A percentile compares a stretch with the other conserved stretches of the same genome.
Evolutionary conservation across 2,329 filamentous ascomycete genomes (phyloP).

Genomic region (Aureobasidium sp.): DNA sequence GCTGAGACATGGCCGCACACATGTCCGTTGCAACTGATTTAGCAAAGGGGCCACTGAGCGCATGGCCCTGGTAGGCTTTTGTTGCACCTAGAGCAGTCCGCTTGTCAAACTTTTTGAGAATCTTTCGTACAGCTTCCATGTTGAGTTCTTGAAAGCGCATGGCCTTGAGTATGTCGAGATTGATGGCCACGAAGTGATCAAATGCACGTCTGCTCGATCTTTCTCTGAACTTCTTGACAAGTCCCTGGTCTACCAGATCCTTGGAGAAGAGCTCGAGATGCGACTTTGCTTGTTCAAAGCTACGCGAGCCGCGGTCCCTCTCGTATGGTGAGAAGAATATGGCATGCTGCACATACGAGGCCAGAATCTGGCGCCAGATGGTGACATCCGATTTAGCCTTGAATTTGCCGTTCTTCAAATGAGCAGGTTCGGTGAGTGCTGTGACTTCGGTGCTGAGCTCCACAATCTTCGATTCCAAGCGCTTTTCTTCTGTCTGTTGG

Average conservation of each 20-base stretch:
- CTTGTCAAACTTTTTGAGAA: slow-evolving; percentile 90
- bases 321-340: slow-evolving; percentile 79
- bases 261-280: slow-evolving; percentile 66
- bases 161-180: slow-evolving; percentile 67
- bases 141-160: slow-evolving; percentile 83
- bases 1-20: slow-evolving; percentile 64
- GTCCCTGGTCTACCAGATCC: slow-evolving; percentile 54
- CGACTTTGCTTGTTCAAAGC: slow-evolving; percentile 57
- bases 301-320: slow-evolving; percentile 59
- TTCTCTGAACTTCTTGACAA: slow-evolving; percentile 58
- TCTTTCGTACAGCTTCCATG: slow-evolving; percentile 68
- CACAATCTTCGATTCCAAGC: slow-evolving; percentile 57
- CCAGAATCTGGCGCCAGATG: slow-evolving; percentile 74
- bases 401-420: slow-evolving; percentile 32
- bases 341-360: slow-evolving; percentile 70
- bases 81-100: slow-evolving; percentile 67
- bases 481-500: slow-evolving; percentile 58
- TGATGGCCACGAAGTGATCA: slow-evolving; percentile 63
- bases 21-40: slow-evolving; percentile 66
- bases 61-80: slow-evolving; percentile 37
- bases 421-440: slow-evolving; percentile 56
- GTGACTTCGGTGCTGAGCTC: slow-evolving; percentile 59
- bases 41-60: slow-evolving; percentile 54
- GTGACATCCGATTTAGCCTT: slow-evolving; percentile 56
- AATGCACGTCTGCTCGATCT: slow-evolving; percentile 59